Evolutionary conservation across 2,329 filamentous ascomycete genomes (phyloP).

Genomic region (Microsporum ferrugineum): DNA sequence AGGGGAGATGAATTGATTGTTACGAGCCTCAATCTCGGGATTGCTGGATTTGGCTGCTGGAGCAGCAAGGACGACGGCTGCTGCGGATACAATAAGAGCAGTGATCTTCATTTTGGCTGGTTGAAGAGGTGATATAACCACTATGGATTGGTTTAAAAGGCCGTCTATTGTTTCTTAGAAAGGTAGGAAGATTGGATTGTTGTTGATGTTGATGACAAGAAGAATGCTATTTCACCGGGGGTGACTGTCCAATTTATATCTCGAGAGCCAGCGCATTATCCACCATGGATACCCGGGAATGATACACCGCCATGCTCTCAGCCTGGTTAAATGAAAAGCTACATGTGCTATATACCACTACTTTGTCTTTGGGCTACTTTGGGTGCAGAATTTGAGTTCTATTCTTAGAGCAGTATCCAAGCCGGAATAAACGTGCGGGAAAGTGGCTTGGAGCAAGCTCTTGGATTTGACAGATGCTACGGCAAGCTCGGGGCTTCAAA

Average conservation of each 20-base stretch:
- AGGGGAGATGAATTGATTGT: constrained; percentile 15
- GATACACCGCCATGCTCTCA: not conserved
- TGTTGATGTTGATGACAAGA: not conserved
- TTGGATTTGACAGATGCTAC: not conserved
- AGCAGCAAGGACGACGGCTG: constrained; percentile 11
- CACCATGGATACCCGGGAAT: not conserved
- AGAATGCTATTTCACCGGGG: not conserved
- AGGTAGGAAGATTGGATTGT: not conserved
- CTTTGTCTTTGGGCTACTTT: not conserved
- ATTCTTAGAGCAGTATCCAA: not conserved
- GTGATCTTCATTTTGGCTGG: constrained; percentile 13
- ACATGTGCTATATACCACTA: not conserved
- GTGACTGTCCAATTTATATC: constrained; percentile 6
- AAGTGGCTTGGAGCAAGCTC: not conserved
- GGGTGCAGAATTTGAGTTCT: not conserved
- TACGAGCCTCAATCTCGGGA: constrained; percentile 6
- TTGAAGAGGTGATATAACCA: not conserved
- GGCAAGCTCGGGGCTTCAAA: not conserved
- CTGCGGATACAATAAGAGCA: constrained; percentile 9
- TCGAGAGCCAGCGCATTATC: not conserved
- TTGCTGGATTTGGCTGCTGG: constrained; percentile 5
- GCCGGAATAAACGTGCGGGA: not conserved
- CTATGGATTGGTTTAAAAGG: not conserved
- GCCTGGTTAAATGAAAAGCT: not conserved
- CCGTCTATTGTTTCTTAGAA: not conserved